phyloP scores from a whole-genome alignment of 371 early-diverging fungal genomes.

The Rhizopus microsporus region DNA sequence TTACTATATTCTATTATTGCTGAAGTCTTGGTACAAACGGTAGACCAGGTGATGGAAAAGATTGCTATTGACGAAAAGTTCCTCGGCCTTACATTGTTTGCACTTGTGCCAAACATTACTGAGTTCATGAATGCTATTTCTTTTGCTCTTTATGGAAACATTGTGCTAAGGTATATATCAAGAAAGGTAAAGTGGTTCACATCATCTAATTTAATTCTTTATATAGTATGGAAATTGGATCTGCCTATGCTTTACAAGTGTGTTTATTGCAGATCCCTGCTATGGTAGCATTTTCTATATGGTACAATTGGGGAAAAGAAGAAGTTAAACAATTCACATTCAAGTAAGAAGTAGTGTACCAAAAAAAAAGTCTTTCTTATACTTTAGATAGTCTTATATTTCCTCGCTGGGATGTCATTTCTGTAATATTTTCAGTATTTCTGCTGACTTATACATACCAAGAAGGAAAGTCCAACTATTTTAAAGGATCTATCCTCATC shows the following conservation, averaged over 20 bases:
- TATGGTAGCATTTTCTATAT: constrained; percentile 85
- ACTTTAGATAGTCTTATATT: constrained; percentile 77
- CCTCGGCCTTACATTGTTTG: constrained; percentile 91
- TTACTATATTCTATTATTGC: constrained; percentile 87
- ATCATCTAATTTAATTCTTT: neutral
- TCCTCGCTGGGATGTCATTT: constrained; percentile 89
- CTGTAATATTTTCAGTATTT: constrained; percentile 90
- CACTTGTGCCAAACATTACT: constrained; percentile 92
- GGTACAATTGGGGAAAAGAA: constrained; percentile 57
- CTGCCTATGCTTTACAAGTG: constrained; percentile 94
- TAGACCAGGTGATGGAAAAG: constrained; percentile 69
- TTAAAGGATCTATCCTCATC: constrained; percentile 91
- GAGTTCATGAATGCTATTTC: constrained; percentile 97
- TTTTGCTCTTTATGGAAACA: constrained; percentile 91
- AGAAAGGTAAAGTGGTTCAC: constrained; percentile 1
- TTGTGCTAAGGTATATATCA: constrained; percentile 69
- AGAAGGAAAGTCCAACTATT: constrained; percentile 96
- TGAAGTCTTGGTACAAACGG: constrained; percentile 77
- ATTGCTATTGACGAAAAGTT: constrained; percentile 83
- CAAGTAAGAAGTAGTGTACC: constrained; percentile 30
- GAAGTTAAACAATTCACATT: constrained; percentile 44
- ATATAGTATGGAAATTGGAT: constrained; percentile 87
- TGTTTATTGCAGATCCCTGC: constrained; percentile 93
- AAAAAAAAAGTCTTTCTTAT: neutral
- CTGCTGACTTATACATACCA: constrained; percentile 87